Base-by-base conservation (phyloP, 2,329 filamentous ascomycete species). In the Aspergillus brunneoviolaceus region DNA sequence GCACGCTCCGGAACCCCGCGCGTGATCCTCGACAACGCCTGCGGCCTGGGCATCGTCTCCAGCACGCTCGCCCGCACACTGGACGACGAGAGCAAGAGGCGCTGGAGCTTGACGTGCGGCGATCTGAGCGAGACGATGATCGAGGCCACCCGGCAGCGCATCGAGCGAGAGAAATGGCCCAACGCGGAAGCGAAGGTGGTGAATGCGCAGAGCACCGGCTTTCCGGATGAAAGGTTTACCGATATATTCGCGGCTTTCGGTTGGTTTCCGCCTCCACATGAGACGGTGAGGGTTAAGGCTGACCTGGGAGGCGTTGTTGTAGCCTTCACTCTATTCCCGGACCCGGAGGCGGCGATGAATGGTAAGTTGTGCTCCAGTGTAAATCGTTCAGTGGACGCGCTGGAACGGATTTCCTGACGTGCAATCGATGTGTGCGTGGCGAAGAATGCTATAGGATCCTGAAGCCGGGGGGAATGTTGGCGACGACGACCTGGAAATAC, bases 21-120 rank as follows among this genome's bases (percentile, higher is more conserved):
- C 2, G 64, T 70, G 7, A 61, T 86, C 25, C 68, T 87, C 11
- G 84, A 87, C 60, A 80, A 79, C 62, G 83, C 81, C 6, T 86
- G 84, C 58, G 84, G 84, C 0, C 76, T 77, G 4, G 84, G 83
- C 0, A 75, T 83, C 16, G 73, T 84, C 12, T 80, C 79, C 1
- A 77, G 79, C 9, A 69, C 79, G 27, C 65, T 85, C 14, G 78
- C 83, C 58, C 67, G 68, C 10, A 68, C 65, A 2, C 60, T 85
- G 14, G 63, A 75, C 12, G 69, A 68, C 7, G 66, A 77, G 1
- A 69, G 79, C 5, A 72, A 82, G 21, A 68, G 66, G 9, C 66
- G 70, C 56, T 83, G 82, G 70, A 76, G 74, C 23, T 75, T 86
- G 56, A 66, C 82, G n/a, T 83, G 79, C 31, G 78, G 79, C 4